phyloP scores from a whole-genome alignment of 352 stramenopile species.

The Phytophthora ramorum region DNA sequence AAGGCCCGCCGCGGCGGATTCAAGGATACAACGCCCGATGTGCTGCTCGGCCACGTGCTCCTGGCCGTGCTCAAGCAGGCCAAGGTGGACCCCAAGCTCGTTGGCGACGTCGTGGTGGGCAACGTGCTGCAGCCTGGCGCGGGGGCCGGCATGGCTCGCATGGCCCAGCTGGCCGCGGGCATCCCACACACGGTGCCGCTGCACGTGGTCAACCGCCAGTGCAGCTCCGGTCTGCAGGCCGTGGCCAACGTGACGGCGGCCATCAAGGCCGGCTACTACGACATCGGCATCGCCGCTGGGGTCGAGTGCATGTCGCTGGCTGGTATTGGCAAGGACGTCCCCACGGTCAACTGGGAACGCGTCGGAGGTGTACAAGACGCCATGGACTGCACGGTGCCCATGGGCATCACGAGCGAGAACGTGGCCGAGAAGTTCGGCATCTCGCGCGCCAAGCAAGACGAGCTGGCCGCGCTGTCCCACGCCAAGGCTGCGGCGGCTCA shows the following conservation, averaged over 20 bases:
- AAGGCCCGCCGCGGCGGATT: conserved; percentile 90
- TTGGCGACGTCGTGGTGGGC: conserved; percentile 86
- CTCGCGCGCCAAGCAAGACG: conserved; percentile 79
- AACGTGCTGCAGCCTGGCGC: conserved; percentile 89
- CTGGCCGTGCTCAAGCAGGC: conserved; percentile 83
- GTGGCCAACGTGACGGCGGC: conserved; percentile 74
- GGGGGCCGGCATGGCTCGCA: conserved; percentile 79
- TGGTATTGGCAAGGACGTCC: conserved; percentile 54
- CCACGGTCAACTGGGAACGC: conserved; percentile 69
- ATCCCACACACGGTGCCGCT: conserved; percentile 84
- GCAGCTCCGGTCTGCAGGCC: conserved; percentile 87
- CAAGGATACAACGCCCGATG: conserved; percentile 93
- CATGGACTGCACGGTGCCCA: conserved; percentile 86
- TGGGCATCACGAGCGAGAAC: conserved; percentile 90
- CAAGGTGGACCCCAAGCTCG: conserved; percentile 77
- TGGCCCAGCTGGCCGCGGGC: conserved; percentile 77
- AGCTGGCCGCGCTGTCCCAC: conserved; percentile 79
- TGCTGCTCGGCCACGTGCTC: conserved; percentile 88
- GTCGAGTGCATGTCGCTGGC: conserved; percentile 90
- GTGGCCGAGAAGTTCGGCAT: conserved; percentile 83
- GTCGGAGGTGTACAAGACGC: conserved; percentile 63
- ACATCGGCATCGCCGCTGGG: conserved; percentile 86
- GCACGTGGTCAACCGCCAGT: conserved; percentile 88
- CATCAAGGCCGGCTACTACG: conserved; percentile 88
- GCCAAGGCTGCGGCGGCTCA: conserved; percentile 76